These are phyloP conservation scores for Phylloporus arenicola DNA, from an alignment of 768 basidiomycete genomes.

Conservation along the genomic window DNA sequence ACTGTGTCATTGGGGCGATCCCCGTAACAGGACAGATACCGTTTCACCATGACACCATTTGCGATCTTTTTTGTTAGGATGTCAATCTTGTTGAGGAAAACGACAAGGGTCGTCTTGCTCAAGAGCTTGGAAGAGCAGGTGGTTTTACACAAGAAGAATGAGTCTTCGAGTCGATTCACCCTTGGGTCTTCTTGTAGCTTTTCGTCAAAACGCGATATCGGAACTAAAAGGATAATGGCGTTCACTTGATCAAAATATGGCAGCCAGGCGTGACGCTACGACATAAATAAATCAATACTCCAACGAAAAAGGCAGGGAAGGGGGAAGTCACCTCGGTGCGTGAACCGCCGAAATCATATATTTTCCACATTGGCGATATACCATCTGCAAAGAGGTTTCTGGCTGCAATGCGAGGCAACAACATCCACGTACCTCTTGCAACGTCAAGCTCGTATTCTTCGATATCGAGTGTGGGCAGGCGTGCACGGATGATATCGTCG, in stretches of 20 bases:
- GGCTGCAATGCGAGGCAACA: background rate
- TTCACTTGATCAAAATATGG: constrained; percentile 77
- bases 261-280: constrained; percentile 75
- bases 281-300: background rate
- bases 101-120: constrained; percentile 50
- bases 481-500: constrained; percentile 66
- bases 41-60: constrained; percentile 49
- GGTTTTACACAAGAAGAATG: constrained; percentile 64
- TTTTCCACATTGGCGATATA: constrained; percentile 54
- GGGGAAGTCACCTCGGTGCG: constrained; percentile 49
- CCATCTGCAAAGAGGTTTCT: constrained; percentile 18
- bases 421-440: constrained; percentile 14
- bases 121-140: constrained; percentile 63
- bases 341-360: constrained; percentile 75
- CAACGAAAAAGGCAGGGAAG: background rate
- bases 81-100: constrained; percentile 69
- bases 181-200: constrained; percentile 60
- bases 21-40: constrained; percentile 61
- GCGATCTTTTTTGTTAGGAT: constrained; percentile 60
- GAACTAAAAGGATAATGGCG: constrained; percentile 76
- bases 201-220: constrained; percentile 78
- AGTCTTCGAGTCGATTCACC: constrained; percentile 72
- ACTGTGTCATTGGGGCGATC: constrained; percentile 63
- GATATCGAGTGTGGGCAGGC: constrained; percentile 65
- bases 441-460: constrained; percentile 58